phyloP scores from a whole-genome alignment of 805 yeast species.

The Hanseniaspora taiwanica region DNA sequence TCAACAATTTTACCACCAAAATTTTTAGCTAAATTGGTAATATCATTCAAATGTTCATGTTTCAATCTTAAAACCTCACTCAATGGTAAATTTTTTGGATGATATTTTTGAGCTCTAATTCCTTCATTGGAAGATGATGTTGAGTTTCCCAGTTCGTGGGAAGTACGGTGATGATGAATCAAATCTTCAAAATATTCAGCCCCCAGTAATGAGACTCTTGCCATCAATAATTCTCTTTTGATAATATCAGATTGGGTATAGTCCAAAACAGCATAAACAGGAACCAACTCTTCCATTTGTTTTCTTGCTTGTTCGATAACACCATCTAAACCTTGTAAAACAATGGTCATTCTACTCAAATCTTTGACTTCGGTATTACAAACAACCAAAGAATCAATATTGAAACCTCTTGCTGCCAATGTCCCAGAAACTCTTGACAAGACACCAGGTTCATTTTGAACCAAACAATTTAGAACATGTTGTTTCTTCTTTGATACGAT shows the following conservation, averaged over 20 bases:
- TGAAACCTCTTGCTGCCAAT: slow-evolving; percentile 95
- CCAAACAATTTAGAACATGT: slow-evolving; percentile 91
- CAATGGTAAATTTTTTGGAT: slow-evolving; percentile 81
- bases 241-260: slow-evolving; percentile 84
- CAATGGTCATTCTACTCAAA: slow-evolving; percentile 93
- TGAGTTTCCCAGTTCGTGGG: slow-evolving; percentile 25
- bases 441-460: slow-evolving; percentile 98
- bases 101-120: slow-evolving; percentile 37
- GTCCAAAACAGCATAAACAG: slow-evolving; percentile 95
- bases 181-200: slow-evolving; percentile 97
- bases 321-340: slow-evolving; percentile 86
- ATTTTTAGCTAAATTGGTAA: slow-evolving; percentile 64
- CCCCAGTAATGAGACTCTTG: slow-evolving; percentile 85
- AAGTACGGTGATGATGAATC: slow-evolving; percentile 78
- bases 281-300: slow-evolving; percentile 94
- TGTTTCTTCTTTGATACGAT: slow-evolving; percentile 51
- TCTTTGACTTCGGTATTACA: slow-evolving; percentile 94
- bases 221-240: slow-evolving; percentile 79
- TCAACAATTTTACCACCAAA: slow-evolving; percentile 92
- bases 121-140: slow-evolving; percentile 17
- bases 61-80: slow-evolving; percentile 91
- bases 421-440: slow-evolving; percentile 87
- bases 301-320: slow-evolving; percentile 96
- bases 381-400: slow-evolving; percentile 92
- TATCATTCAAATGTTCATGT: slow-evolving; percentile 76